These are phyloP conservation scores for Colletotrichum sp. DNA, from an alignment of 2,329 filamentous ascomycete genomes.

Conservation along the genomic window DNA sequence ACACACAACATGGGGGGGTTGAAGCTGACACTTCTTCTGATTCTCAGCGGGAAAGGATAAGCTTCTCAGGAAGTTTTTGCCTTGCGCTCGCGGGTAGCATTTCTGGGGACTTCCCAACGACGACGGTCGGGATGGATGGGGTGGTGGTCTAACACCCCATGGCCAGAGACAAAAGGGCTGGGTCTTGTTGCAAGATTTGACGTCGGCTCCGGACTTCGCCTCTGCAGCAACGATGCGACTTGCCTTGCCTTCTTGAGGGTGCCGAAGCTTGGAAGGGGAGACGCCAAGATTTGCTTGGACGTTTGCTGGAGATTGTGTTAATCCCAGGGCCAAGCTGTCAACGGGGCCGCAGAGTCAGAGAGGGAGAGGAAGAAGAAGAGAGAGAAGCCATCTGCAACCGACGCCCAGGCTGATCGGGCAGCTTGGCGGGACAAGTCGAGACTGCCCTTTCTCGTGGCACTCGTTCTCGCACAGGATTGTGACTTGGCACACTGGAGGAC, in stretches of 20 bases:
- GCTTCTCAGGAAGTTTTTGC: slow-evolving; percentile 10
- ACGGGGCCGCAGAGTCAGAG: background rate
- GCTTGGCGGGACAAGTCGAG: slow-evolving; percentile 7
- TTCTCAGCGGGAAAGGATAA: background rate
- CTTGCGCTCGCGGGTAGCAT: background rate
- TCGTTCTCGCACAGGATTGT: background rate
- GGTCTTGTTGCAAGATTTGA: background rate
- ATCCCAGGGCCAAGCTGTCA: background rate
- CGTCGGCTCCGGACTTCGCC: background rate
- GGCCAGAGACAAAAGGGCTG: background rate
- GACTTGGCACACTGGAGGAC: background rate
- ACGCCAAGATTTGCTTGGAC: background rate
- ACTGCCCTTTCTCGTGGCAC: background rate
- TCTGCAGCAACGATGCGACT: background rate
- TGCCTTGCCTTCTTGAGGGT: background rate
- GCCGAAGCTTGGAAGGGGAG: background rate
- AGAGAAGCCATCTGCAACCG: slow-evolving; percentile 6
- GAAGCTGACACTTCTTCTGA: background rate
- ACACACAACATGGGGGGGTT: background rate
- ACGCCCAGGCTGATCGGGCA: slow-evolving; percentile 14
- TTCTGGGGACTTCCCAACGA: background rate
- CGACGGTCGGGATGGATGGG: background rate
- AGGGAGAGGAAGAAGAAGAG: background rate
- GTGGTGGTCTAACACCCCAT: background rate
- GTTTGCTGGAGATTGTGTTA: background rate